Evolutionary conservation across 192 early-diverging fungal species (phyloP), one percentile per base, ranked within the genome.

Genomic region (Haplosporangium gracile): DNA sequence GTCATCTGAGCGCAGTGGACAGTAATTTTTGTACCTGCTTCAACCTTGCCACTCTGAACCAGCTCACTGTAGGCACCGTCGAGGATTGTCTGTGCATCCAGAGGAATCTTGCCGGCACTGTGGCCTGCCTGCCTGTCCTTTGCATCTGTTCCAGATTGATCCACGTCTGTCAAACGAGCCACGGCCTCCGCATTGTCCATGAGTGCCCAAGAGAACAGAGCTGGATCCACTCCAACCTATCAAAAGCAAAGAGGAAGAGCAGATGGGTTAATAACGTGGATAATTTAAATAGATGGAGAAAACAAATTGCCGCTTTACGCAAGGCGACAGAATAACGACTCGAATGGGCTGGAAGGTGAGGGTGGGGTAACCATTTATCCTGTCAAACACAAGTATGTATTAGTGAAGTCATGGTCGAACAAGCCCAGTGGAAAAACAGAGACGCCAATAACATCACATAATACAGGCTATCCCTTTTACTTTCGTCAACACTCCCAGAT

Each of bases 161-260:
- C 79, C 34, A 57, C 72, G 60, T 86, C 84, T 20, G 79, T 86
- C 39, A 78, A 39, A 15, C 84, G 84, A 8, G 91, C 91, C 36
- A 89, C 87, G 29, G 38, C 82, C 29, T 91, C 92, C 16, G 91
- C 91, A 75, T 93, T 93, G 55, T 93, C 88, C 92, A 93, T 93
- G 47, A 93, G 76, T 26, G 90, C 91, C 92, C 92, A 93, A 32
- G 90, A 91, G 76, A 93, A 93, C 24, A 89, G 75, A 6, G 92
- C 92, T 45, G 82, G 74, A 81, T 89, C 87, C 20, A 91, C 82
- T 49, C 89, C 89, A 65, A 82, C 81, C 78, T 84, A 74, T 24
- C 16, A 32, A 51, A 20, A 51, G 39, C 53, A 29, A 78, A 45
- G 65, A 36, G 4, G 47, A 65, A 29, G 36, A 34, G 5, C 11